Evolutionary conservation across 495 filamentous ascomycete genomes (phyloP).

Genomic region (Collariella sp.): DNA sequence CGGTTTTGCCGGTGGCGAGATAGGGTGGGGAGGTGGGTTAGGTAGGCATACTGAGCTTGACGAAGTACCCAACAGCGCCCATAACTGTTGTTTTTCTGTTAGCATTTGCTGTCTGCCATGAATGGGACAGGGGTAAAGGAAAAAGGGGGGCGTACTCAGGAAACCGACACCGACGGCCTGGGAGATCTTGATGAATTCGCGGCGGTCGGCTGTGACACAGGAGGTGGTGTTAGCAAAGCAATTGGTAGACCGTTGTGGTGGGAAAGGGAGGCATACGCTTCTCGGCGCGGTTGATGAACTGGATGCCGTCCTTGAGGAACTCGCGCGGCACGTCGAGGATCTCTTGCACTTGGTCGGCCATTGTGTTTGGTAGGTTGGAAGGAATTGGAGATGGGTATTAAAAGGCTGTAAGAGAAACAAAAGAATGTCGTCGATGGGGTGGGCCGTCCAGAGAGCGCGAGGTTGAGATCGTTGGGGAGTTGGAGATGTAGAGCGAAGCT

Average conservation of each 20-base stretch:
- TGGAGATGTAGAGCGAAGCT: conserved; percentile 1
- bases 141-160: conserved; percentile 18
- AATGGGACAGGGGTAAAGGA: background rate
- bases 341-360: conserved; percentile 74
- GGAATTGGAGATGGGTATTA: background rate
- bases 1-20: no score
- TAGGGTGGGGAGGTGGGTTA: background rate
- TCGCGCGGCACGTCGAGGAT: conserved; percentile 73
- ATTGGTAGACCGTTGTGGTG: background rate
- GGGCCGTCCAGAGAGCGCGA: background rate
- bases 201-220: conserved; percentile 65
- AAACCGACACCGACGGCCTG: conserved; percentile 79
- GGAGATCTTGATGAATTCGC: conserved; percentile 89
- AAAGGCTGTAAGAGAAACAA: background rate
- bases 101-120: background rate
- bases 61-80: conserved; percentile 69
- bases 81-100: conserved; percentile 17
- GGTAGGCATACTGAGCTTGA: conserved; percentile 69
- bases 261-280: conserved; percentile 53
- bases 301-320: conserved; percentile 71
- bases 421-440: background rate
- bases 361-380: conserved; percentile 21
- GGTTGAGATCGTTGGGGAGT: background rate
- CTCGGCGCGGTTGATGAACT: conserved; percentile 75
- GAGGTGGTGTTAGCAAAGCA: background rate